phyloP scores from a whole-genome alignment of 306 rosid genomes.

The Begonia peltatifolia region DNA sequence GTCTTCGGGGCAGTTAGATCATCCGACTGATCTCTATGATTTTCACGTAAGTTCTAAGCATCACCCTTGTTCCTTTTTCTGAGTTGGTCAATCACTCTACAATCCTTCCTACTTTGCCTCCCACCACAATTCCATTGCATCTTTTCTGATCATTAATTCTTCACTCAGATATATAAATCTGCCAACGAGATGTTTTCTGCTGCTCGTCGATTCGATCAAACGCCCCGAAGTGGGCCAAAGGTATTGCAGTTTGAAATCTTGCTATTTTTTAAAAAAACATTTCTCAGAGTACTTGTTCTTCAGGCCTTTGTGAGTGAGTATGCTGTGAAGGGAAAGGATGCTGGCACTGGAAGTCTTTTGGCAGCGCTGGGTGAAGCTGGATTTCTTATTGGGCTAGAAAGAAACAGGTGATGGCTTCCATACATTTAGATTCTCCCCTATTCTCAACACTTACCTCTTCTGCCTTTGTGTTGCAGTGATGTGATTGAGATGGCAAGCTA shows the following conservation, averaged over 20 bases:
- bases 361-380: slow-evolving; percentile 84
- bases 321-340: slow-evolving; percentile 67
- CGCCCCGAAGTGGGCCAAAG: slow-evolving; percentile 53
- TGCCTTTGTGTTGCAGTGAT: slow-evolving; percentile 41
- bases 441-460: background rate
- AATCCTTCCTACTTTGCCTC: too few relatives aligned
- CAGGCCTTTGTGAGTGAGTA: slow-evolving; percentile 96
- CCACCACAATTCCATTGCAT: too few relatives aligned
- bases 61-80: slow-evolving; percentile 6
- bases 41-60: slow-evolving; percentile 47
- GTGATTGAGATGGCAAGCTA: slow-evolving; percentile 70
- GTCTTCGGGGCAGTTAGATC: slow-evolving; percentile 52
- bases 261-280: background rate
- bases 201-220: slow-evolving; percentile 31
- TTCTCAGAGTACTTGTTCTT: background rate
- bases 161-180: slow-evolving; percentile 43
- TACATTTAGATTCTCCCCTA: too few relatives aligned
- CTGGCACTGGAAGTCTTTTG: slow-evolving; percentile 76
- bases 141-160: background rate
- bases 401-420: slow-evolving; percentile 38
- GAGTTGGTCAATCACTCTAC: background rate
- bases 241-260: slow-evolving; percentile 8
- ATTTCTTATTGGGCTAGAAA: slow-evolving; percentile 78
- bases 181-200: slow-evolving; percentile 57
- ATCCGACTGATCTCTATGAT: slow-evolving; percentile 85